Evolutionary conservation across 805 yeast genomes (phyloP).

Genomic region (Cyberlindnera mycetangii): DNA sequence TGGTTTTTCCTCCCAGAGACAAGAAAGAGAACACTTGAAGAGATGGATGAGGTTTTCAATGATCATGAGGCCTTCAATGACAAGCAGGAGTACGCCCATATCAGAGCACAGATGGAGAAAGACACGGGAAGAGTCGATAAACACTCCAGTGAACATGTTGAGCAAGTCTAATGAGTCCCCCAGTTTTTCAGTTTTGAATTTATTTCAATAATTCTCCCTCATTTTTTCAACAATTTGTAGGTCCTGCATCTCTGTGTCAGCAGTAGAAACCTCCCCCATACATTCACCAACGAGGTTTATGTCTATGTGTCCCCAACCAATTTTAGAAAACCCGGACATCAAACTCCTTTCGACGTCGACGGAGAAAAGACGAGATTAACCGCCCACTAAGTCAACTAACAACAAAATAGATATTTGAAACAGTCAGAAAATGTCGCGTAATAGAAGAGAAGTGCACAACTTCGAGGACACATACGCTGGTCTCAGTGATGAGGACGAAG

Average conservation of each 20-base stretch:
- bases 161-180: neutral
- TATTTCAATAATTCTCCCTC: no score
- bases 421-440: conserved; percentile 14
- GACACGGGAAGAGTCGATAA: neutral
- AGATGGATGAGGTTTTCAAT: conserved; percentile 12
- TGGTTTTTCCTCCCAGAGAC: conserved; percentile 10
- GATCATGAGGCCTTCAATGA: conserved; percentile 7
- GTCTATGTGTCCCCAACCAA: no score
- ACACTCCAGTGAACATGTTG: conserved; percentile 1
- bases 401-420: neutral
- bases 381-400: neutral
- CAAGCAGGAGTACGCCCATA: conserved; percentile 3
- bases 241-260: no score
- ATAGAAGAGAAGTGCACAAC: conserved; percentile 43
- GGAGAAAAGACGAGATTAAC: neutral
- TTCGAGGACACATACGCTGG: conserved; percentile 86
- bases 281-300: no score
- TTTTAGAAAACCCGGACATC: no score
- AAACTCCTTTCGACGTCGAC: no score
- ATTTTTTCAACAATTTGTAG: no score
- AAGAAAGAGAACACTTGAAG: conserved; percentile 7
- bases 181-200: neutral
- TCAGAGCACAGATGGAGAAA: neutral
- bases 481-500: conserved; percentile 67
- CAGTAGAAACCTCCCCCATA: no score